Conservation (phyloP, 2,329 filamentous ascomycete genomes). For the Hymenoscyphus repandus region DNA sequence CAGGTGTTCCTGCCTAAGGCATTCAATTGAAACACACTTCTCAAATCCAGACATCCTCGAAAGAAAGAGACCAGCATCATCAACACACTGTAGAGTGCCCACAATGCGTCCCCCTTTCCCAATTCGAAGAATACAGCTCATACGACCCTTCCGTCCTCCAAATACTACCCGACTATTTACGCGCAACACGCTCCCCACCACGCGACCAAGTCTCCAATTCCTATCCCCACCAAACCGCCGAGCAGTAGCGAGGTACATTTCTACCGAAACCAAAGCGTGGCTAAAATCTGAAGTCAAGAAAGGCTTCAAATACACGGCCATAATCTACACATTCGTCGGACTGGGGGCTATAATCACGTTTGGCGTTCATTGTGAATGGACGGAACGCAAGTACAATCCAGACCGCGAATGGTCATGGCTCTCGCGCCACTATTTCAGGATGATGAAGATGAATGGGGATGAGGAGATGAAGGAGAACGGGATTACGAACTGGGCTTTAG, state of each 20-base stretch:
- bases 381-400: constrained; percentile 73
- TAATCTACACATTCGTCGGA: constrained; percentile 58
- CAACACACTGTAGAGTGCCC: not conserved
- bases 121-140: constrained; percentile 36
- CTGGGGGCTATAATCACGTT: constrained; percentile 57
- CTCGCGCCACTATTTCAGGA: constrained; percentile 56
- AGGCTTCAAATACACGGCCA: constrained; percentile 61
- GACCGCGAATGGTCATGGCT: constrained; percentile 75
- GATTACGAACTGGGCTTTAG: constrained; percentile 57
- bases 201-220: constrained; percentile 59
- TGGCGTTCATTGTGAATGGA: constrained; percentile 65
- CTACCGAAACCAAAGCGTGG: constrained; percentile 70
- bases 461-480: constrained; percentile 13
- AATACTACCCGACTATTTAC: constrained; percentile 48
- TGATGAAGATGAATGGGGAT: constrained; percentile 14
- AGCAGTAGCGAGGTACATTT: constrained; percentile 60
- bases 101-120: constrained; percentile 31
- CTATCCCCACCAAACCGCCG: constrained; percentile 40
- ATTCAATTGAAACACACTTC: too few relatives aligned
- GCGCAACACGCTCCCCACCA: constrained; percentile 41
- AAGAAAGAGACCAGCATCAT: not conserved
- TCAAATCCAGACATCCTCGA: not conserved
- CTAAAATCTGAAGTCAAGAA: constrained; percentile 66
- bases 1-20: too few relatives aligned
- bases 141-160: constrained; percentile 35